Evolutionary conservation across 164 flowering plant species (phyloP).

Genomic region (Stephania yunnanensis): DNA sequence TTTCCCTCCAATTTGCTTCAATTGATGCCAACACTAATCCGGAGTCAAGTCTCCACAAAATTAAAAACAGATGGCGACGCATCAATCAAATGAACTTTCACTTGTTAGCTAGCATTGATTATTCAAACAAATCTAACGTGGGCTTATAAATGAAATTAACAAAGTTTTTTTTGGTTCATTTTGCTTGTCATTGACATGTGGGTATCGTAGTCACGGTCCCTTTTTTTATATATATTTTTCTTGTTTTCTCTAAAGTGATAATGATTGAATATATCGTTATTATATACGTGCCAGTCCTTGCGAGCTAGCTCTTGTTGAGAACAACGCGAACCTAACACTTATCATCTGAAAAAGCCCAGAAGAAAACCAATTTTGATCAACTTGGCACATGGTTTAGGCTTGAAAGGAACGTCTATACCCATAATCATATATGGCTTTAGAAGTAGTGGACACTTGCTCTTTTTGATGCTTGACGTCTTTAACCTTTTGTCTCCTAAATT

Average conservation of each 20-base stretch:
- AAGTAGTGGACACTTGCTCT: background rate
- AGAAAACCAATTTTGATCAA: background rate
- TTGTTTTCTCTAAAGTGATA: background rate
- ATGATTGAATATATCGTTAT: background rate
- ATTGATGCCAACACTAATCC: background rate
- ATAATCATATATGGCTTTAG: background rate
- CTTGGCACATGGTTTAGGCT: background rate
- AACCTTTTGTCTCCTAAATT: background rate
- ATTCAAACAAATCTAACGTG: too few relatives aligned
- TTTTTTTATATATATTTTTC: background rate
- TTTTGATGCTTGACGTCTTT: background rate
- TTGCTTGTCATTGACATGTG: background rate
- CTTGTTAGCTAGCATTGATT: too few relatives aligned
- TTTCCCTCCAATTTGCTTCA: background rate
- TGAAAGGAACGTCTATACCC: background rate
- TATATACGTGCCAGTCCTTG: too few relatives aligned
- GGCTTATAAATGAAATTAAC: too few relatives aligned
- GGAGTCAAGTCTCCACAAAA: too few relatives aligned
- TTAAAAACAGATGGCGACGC: too few relatives aligned
- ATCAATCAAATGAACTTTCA: too few relatives aligned
- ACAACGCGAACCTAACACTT: background rate
- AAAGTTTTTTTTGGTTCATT: too few relatives aligned
- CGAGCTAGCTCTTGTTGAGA: background rate
- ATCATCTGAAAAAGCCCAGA: background rate
- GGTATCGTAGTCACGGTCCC: background rate